Evolutionary conservation across 345 rosid genomes (phyloP), one percentile per base, ranked within the genome.

Genomic region (Gossypium anomalum): DNA sequence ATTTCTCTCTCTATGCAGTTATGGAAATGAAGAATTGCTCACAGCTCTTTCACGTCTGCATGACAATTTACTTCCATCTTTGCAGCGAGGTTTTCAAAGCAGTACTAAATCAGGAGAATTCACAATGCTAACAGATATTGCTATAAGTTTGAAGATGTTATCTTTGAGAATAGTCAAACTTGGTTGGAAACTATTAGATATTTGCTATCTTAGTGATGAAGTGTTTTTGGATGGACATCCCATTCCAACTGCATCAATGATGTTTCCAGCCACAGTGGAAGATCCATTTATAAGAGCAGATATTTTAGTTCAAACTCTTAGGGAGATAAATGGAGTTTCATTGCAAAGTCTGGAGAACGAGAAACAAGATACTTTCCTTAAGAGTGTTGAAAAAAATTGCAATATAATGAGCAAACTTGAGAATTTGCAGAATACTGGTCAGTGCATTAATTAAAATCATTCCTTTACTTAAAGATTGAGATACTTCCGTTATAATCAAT

Each of bases 231-330:
- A 85, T 70, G 78, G 75, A 53, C 80, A 80, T 47, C 71, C 82
- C 34, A 27, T 81, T 78, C 87, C 91, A 75, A 70, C 86, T 59
- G 73, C 82, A 67, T 80, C 94, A 34, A 93, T 93, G 87, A 91
- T 95, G 77, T 88, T 91, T 74, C 97, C 99, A 1, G 91, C 97
- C 56, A 90, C 86, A 56, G 88, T 95, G 19, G 98, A 93, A 80
- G 98, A 95, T 82, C 99, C 99, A 63, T 69, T 90, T 74, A 78
- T 95, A 73, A 88, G 99, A 79, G 87, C 90, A 72, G 97, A 95
- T 78, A 88, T 95, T 76, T 76, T 95, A 77, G 80, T 95, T 71
- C 96, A 93, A 83, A 87, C 92, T 66, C 78, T 93, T 69, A 80
- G 88, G 84, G 97, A 95, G 81, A 83, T 95, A 62, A 83, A 83